Evolutionary conservation across 2,329 filamentous ascomycete species (phyloP).

Genomic region (Colletotrichum lentis): DNA sequence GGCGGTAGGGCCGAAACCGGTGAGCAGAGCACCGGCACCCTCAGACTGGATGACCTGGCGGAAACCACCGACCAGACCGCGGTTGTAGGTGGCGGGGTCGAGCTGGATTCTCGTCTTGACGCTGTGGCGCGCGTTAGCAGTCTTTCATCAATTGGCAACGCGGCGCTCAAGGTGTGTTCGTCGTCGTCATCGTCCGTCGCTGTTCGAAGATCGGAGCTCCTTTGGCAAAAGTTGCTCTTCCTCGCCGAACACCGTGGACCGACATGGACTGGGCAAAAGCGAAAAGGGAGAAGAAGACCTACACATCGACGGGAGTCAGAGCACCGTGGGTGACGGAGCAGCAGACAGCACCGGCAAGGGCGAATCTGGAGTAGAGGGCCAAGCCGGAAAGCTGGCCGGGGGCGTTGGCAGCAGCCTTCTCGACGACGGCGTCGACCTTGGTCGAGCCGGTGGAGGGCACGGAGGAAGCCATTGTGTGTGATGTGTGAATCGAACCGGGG

Average conservation of each 20-base stretch:
- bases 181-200: not conserved
- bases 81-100: constrained; percentile 88
- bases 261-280: not conserved
- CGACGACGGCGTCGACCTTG: constrained; percentile 57
- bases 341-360: constrained; percentile 96
- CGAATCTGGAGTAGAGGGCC: constrained; percentile 91
- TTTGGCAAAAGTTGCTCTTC: constrained; percentile 8
- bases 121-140: constrained; percentile 56
- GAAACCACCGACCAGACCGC: constrained; percentile 85
- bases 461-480: constrained; percentile 55
- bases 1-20: constrained; percentile 84
- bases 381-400: constrained; percentile 59
- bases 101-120: constrained; percentile 97
- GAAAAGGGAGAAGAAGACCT: constrained; percentile 60
- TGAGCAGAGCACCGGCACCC: constrained; percentile 85
- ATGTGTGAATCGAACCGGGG: constrained; percentile 37
- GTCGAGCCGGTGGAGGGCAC: constrained; percentile 50
- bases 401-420: constrained; percentile 52
- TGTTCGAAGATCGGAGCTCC: not conserved
- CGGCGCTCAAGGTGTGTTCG: too few species aligned
- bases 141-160: not conserved
- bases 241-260: constrained; percentile 9
- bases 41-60: constrained; percentile 83
- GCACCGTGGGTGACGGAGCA: constrained; percentile 97
- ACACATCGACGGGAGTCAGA: constrained; percentile 99